These are phyloP conservation scores for Euphorbia celastroides DNA, from an alignment of 441 rosid species.

Conservation along the genomic window DNA sequence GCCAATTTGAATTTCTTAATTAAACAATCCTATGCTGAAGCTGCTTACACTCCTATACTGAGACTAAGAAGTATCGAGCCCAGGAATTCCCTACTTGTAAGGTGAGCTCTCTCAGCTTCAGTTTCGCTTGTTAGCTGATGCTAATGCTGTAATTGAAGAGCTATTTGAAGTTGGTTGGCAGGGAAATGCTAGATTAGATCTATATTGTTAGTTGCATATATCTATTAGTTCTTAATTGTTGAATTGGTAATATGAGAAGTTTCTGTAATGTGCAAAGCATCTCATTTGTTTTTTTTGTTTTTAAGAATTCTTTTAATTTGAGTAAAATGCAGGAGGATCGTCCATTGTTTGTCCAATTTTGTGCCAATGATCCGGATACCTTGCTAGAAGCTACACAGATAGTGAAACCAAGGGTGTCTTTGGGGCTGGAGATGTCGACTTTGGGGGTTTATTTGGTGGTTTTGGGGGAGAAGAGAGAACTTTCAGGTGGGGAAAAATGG, in stretches of 20 bases:
- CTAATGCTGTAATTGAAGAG: too few relatives aligned
- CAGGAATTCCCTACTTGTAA: constrained; percentile 79
- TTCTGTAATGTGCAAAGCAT: background rate
- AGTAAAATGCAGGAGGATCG: constrained; percentile 73
- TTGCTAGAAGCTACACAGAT: constrained; percentile 72
- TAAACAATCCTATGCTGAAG: constrained; percentile 62
- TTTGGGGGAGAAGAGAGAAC: too few relatives aligned
- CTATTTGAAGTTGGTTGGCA: background rate
- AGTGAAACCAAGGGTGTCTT: too few relatives aligned
- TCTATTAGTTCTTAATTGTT: too few relatives aligned
- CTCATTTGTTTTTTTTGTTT: background rate
- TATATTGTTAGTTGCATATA: background rate
- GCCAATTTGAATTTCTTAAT: background rate
- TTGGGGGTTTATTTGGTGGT: too few relatives aligned
- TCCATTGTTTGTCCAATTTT: constrained; percentile 89
- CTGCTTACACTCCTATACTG: constrained; percentile 78
- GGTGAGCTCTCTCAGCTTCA: constrained; percentile 29
- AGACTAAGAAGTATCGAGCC: constrained; percentile 64
- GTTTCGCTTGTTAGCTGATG: background rate
- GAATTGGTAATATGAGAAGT: background rate
- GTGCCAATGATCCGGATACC: constrained; percentile 83
- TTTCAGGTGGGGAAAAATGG: too few relatives aligned
- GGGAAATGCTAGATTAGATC: background rate
- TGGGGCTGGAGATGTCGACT: too few relatives aligned
- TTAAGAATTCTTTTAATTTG: background rate